Conservation (phyloP, 495 filamentous ascomycete species). For the Penicillium silybi region DNA sequence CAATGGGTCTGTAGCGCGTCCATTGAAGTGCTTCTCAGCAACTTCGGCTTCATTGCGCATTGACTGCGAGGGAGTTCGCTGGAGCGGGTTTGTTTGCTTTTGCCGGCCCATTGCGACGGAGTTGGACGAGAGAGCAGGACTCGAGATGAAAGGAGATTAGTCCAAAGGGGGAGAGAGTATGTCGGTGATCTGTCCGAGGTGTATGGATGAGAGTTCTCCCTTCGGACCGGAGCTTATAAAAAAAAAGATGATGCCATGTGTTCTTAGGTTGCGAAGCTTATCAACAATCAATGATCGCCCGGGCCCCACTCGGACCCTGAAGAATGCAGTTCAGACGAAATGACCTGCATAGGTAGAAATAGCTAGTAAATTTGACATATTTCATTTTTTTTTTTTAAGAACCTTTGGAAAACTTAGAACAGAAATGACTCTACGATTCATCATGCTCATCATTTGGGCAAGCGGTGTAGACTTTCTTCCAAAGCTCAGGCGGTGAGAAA, state of each 20-base stretch:
- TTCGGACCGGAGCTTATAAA: constrained; percentile 9
- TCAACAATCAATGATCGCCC: constrained; percentile 20
- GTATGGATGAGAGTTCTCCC: neutral
- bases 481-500: constrained; percentile 15
- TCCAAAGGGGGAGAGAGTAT: neutral
- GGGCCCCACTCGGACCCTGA: constrained; percentile 18
- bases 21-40: constrained; percentile 27
- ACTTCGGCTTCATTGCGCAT: constrained; percentile 33
- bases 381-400: neutral
- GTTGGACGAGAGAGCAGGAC: neutral
- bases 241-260: constrained; percentile 39
- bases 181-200: neutral
- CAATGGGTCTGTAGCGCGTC: constrained; percentile 9
- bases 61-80: constrained; percentile 60
- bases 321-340: neutral
- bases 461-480: constrained; percentile 8
- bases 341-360: neutral
- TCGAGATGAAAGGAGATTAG: neutral
- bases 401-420: neutral
- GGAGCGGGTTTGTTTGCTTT: constrained; percentile 65
- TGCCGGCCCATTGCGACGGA: constrained; percentile 59
- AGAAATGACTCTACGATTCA: neutral
- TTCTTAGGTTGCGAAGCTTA: constrained; percentile 31
- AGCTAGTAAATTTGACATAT: neutral
- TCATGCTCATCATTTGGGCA: neutral